Evolutionary conservation across 2,329 filamentous ascomycete genomes (phyloP).

Genomic region (Cytospora mali): DNA sequence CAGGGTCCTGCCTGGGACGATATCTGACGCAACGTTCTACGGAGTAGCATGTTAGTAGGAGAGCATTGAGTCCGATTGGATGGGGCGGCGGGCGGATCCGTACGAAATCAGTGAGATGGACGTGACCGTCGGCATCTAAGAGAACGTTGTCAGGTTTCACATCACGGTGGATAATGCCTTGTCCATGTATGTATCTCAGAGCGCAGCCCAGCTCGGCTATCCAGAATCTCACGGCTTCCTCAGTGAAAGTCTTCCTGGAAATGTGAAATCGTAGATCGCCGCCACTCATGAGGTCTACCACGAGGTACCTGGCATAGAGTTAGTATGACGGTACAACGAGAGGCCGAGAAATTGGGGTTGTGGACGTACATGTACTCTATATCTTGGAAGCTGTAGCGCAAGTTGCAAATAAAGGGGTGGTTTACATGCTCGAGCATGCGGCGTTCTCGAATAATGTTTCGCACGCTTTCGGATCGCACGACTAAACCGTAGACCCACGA

Average conservation of each 20-base stretch:
- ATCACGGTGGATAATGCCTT: constrained; percentile 88
- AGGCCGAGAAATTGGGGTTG: background rate
- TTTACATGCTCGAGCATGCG: constrained; percentile 98
- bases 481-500: constrained; percentile 56
- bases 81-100: no score
- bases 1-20: constrained; percentile 76
- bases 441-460: constrained; percentile 96
- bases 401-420: constrained; percentile 96
- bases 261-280: constrained; percentile 98
- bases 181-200: constrained; percentile 79
- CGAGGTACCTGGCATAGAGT: constrained; percentile 72
- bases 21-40: constrained; percentile 95
- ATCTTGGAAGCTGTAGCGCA: constrained; percentile 98
- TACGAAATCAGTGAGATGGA: constrained; percentile 97
- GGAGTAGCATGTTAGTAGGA: constrained; percentile 39
- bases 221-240: constrained; percentile 97
- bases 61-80: constrained; percentile 15
- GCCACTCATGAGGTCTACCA: constrained; percentile 97
- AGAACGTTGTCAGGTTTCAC: constrained; percentile 92
- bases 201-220: constrained; percentile 93
- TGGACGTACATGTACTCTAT: constrained; percentile 89
- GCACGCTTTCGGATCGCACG: constrained; percentile 94
- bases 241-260: constrained; percentile 95
- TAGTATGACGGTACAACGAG: constrained; percentile 17
- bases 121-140: constrained; percentile 85